phyloP scores from a whole-genome alignment of 805 yeast species.

The Saccharomycopsis capsularis region DNA sequence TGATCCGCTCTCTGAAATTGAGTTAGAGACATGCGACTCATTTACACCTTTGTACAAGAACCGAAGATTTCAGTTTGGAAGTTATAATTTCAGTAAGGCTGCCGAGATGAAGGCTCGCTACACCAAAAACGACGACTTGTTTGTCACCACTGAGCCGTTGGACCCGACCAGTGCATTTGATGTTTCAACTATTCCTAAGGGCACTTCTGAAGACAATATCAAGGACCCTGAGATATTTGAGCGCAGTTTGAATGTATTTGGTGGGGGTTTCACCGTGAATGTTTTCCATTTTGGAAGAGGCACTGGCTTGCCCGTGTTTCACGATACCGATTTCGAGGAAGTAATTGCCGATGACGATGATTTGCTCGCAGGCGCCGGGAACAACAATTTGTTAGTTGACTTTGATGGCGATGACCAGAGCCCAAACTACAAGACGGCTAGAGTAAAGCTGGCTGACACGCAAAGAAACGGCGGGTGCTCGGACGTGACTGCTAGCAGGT shows the following conservation, averaged over 20 bases:
- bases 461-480: background rate
- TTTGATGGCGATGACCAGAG: background rate
- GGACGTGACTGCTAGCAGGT: background rate
- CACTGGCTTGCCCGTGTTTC: conserved; percentile 20
- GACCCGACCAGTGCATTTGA: conserved; percentile 6
- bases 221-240: conserved; percentile 4
- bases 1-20: conserved; percentile 17
- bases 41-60: conserved; percentile 12
- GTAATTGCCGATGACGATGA: background rate
- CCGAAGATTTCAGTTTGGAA: conserved; percentile 14
- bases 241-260: conserved; percentile 9
- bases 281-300: conserved; percentile 16
- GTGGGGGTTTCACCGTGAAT: conserved; percentile 16
- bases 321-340: background rate
- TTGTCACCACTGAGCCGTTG: conserved; percentile 10
- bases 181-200: background rate
- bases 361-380: background rate
- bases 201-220: background rate
- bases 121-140: conserved; percentile 7
- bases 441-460: background rate
- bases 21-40: conserved; percentile 15
- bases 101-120: conserved; percentile 1
- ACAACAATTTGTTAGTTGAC: background rate
- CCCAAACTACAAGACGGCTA: background rate
- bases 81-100: conserved; percentile 6